Evolutionary conservation across 2,329 filamentous ascomycete species (phyloP).

Genomic region (Fusarium proliferatum): DNA sequence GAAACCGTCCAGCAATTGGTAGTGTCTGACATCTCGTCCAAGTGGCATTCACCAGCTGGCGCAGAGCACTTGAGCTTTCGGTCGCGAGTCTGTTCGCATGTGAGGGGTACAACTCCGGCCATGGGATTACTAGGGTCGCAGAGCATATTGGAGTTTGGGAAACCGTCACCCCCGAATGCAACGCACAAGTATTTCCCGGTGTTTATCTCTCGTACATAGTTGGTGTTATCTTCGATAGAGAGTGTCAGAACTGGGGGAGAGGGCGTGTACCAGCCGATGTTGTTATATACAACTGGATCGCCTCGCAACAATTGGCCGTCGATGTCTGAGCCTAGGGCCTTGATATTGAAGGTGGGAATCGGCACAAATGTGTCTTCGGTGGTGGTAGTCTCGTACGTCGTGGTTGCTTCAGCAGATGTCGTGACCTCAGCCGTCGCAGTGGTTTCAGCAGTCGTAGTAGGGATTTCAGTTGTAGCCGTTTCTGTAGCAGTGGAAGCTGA

Average conservation of each 20-base stretch:
- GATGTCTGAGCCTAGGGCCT: not conserved
- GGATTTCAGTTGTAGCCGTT: not conserved
- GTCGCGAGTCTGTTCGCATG: not conserved
- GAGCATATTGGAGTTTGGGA: not conserved
- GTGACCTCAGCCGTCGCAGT: not conserved
- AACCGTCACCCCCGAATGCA: fast-evolving
- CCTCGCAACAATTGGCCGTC: not conserved
- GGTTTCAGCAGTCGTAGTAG: not conserved
- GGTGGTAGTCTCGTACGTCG: not conserved
- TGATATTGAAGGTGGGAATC: not conserved
- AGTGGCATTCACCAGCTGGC: not conserved
- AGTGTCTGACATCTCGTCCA: not conserved
- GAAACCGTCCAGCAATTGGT: not conserved
- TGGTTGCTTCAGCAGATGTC: not conserved
- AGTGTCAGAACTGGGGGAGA: not conserved
- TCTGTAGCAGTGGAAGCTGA: not conserved
- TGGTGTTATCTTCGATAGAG: not conserved
- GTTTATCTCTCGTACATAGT: not conserved
- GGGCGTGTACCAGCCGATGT: not conserved
- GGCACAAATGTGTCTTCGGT: not conserved
- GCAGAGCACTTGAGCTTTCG: not conserved
- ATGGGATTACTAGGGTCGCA: fast-evolving
- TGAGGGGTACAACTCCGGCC: fast-evolving
- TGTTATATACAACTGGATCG: fast-evolving
- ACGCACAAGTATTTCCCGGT: not conserved